Evolutionary conservation across 2,329 filamentous ascomycete genomes (phyloP).

Genomic region (Aureobasidium sp.): DNA sequence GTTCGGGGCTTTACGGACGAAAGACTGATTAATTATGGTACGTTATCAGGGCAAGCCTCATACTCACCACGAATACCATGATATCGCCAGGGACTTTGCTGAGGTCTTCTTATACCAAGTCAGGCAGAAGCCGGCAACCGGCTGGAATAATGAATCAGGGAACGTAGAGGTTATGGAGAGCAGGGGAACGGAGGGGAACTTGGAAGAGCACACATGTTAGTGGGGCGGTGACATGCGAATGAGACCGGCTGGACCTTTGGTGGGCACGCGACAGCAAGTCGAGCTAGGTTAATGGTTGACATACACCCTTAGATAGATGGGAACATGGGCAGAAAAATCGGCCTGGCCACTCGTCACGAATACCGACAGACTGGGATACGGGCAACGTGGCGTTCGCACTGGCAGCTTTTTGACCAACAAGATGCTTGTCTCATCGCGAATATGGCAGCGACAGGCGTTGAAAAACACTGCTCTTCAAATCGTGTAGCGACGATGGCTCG

Average conservation of each 20-base stretch:
- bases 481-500: neutral
- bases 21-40: neutral
- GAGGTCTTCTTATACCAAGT: neutral
- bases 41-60: neutral
- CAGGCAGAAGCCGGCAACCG: neutral
- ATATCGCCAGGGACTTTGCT: neutral
- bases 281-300: neutral
- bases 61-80: neutral
- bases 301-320: neutral
- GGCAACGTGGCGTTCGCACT: neutral
- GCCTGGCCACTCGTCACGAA: neutral
- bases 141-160: neutral
- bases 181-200: neutral
- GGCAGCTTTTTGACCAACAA: neutral
- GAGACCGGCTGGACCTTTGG: neutral
- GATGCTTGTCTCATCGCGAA: neutral
- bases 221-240: slow-evolving; percentile 8
- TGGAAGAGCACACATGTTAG: neutral
- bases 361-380: neutral
- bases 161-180: neutral
- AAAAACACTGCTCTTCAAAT: neutral
- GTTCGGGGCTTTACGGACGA: neutral
- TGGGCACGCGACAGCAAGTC: slow-evolving; percentile 6
- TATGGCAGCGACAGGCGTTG: neutral
- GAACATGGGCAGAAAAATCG: neutral